Evolutionary conservation across 148 eudicot species (phyloP), one percentile per base, ranked within the genome.

Genomic region (Euryodendron excelsum): DNA sequence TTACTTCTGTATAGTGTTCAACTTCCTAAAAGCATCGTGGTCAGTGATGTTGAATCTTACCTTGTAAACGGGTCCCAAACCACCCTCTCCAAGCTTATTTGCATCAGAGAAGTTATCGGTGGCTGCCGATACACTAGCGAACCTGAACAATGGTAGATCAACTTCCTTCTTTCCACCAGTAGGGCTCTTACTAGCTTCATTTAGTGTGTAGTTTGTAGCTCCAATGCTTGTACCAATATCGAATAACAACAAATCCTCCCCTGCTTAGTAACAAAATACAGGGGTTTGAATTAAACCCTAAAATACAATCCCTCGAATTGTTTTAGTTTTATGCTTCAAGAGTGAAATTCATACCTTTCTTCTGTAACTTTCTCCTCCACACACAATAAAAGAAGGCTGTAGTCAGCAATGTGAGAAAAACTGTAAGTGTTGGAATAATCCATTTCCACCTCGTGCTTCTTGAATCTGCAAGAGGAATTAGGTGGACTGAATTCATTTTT

Each of bases 41-140:
- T 59, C 31, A 11, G n/a, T 0, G 15, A 62, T 17, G 68, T 34
- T 65, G 45, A 25, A 48, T 14, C 18, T 25, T 70, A 47, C 74
- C 74, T 47, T 27, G 58, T 70, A 70, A 70, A 70, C 74, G 13
- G 74, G 58, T 44, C 72, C 72, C 34, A 70, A 70, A 6, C 74
- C 74, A 25, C 58, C 74, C 34, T 44, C 56, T 70, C 74, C 56
- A 21, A 70, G 58, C 74, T 44, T 45, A 47, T 70, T 70, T 70
- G 25, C 36, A 45, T 27, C 36, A 17, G 14, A 70, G 14, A 45
- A 70, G 58, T 70, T 70, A 6, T 70, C 53, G 8, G 74, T 70
- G 0, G 74, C 74, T 1, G 53, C 34, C 11, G 56, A 25, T 44
- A 47, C 53, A 47, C 55, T 70, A 2, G 37, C 36, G 13, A 70